Percentiles rank a stretch among this genome's conserved stretches.
These are phyloP conservation scores for Alectoria sarmentosa DNA, from an alignment of 495 filamentous ascomycete species.

Conservation along the genomic window DNA sequence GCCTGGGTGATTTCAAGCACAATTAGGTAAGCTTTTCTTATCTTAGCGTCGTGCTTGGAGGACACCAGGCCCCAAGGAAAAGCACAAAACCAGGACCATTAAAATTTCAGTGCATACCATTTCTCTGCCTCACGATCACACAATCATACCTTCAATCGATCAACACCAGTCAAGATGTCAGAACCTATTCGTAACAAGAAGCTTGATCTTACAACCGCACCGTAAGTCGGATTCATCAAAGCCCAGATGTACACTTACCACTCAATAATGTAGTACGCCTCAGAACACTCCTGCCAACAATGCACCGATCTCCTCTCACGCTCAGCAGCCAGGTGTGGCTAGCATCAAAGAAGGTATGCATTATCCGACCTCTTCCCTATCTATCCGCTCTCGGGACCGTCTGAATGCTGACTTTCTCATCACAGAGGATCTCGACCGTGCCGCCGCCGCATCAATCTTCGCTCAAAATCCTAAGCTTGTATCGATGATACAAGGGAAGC, in stretches of 20 bases:
- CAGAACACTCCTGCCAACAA: conserved; percentile 93
- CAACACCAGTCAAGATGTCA: conserved; percentile 54
- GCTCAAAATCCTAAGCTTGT: conserved; percentile 89
- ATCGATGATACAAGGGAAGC: conserved; percentile 94
- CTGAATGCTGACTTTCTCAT: conserved; percentile 18
- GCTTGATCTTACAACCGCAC: conserved; percentile 69
- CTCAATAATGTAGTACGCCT: conserved; percentile 57
- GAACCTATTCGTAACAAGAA: conserved; percentile 90
- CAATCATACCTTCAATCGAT: conserved; percentile 31
- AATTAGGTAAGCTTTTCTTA: conserved; percentile 9
- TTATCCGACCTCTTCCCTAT: background rate
- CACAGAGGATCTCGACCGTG: conserved; percentile 83
- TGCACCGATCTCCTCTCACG: conserved; percentile 96
- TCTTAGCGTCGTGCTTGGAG: conserved; percentile 3
- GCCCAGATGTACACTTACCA: conserved; percentile 16
- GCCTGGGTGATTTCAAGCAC: no score
- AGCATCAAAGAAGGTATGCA: conserved; percentile 94
- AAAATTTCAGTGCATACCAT: conserved; percentile 17
- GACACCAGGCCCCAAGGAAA: background rate
- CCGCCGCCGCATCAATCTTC: conserved; percentile 81
- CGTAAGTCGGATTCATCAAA: conserved; percentile 49
- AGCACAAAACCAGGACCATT: background rate
- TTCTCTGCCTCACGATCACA: conserved; percentile 24
- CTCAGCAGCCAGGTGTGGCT: conserved; percentile 86
- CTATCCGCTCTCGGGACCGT: background rate